phyloP scores from a whole-genome alignment of 805 yeast genomes.

The Ogataea haglerorum region DNA sequence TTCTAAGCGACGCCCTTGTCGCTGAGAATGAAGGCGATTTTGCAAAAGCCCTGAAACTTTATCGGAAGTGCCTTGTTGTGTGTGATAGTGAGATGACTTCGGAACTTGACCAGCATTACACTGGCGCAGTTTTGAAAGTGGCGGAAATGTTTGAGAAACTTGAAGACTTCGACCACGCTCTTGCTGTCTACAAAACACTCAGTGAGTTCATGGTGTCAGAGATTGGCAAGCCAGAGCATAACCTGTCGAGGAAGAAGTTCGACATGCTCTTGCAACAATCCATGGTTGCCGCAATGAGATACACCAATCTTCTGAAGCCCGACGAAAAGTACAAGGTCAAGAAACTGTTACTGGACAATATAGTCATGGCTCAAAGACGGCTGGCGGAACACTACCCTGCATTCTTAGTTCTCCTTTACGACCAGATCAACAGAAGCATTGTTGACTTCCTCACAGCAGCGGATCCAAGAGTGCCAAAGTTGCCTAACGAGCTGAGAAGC shows the following conservation, averaged over 20 bases:
- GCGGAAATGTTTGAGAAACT: slow-evolving; percentile 72
- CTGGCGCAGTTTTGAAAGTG: slow-evolving; percentile 77
- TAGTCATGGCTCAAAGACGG: slow-evolving; percentile 25
- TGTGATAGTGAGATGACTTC: slow-evolving; percentile 54
- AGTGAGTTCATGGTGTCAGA: slow-evolving; percentile 11
- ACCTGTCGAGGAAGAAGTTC: slow-evolving; percentile 4
- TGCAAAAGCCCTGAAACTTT: slow-evolving; percentile 64
- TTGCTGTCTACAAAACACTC: slow-evolving; percentile 24
- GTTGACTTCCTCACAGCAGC: slow-evolving; percentile 12
- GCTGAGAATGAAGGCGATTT: slow-evolving; percentile 39
- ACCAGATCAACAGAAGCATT: slow-evolving; percentile 13
- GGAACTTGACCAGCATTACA: slow-evolving; percentile 68
- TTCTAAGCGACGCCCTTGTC: slow-evolving; percentile 11
- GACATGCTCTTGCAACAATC: slow-evolving; percentile 22
- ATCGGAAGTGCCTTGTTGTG: slow-evolving; percentile 65
- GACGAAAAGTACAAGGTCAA: slow-evolving; percentile 22
- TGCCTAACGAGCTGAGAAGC: slow-evolving; percentile 6
- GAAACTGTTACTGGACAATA: slow-evolving; percentile 20
- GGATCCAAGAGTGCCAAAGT: slow-evolving; percentile 2
- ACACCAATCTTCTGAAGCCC: slow-evolving; percentile 22
- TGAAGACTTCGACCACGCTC: slow-evolving; percentile 26
- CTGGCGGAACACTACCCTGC: slow-evolving; percentile 27
- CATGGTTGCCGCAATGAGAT: slow-evolving; percentile 24
- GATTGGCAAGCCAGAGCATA: slow-evolving; percentile 4
- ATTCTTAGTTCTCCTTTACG: slow-evolving; percentile 21